These are phyloP conservation scores for Myxozyma melibiosi DNA, from an alignment of 805 yeast genomes.

Conservation along the genomic window DNA sequence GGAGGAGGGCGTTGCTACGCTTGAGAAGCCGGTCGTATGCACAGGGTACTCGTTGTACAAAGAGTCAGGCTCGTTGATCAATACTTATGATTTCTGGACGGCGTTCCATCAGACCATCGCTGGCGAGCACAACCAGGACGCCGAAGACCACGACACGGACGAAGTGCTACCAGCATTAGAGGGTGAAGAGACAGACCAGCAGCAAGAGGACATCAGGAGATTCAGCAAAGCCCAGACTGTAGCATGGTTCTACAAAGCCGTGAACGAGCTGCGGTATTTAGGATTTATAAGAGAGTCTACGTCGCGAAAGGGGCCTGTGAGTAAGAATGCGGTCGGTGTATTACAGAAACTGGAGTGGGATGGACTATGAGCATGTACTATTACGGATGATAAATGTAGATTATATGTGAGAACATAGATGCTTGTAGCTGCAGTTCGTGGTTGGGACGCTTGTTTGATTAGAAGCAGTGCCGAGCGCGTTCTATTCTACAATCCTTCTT, in stretches of 20 bases:
- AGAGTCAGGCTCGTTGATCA: constrained; percentile 29
- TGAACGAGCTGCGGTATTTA: constrained; percentile 27
- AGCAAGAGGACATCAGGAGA: neutral
- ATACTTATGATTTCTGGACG: constrained; percentile 27
- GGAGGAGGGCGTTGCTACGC: neutral
- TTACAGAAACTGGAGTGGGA: constrained; percentile 30
- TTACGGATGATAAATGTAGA: neutral
- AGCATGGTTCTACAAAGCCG: constrained; percentile 26
- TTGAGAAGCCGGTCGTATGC: constrained; percentile 12
- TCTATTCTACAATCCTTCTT: too few relatives aligned
- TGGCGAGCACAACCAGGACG: neutral
- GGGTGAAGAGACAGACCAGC: neutral
- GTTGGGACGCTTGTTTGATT: neutral
- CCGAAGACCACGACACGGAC: neutral
- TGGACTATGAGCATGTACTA: constrained; percentile 25
- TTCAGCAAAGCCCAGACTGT: constrained; percentile 5
- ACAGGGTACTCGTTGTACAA: constrained; percentile 25
- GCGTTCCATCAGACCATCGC: constrained; percentile 26
- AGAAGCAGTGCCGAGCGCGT: too few relatives aligned
- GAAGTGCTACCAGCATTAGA: neutral
- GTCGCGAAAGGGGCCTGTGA: neutral
- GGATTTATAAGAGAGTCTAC: constrained; percentile 26
- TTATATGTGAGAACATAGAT: too few relatives aligned
- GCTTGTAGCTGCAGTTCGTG: too few relatives aligned
- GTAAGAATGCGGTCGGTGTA: constrained; percentile 13